These are phyloP conservation scores for Thelonectria discophora DNA, from an alignment of 2,329 filamentous ascomycete genomes.

Conservation along the genomic window DNA sequence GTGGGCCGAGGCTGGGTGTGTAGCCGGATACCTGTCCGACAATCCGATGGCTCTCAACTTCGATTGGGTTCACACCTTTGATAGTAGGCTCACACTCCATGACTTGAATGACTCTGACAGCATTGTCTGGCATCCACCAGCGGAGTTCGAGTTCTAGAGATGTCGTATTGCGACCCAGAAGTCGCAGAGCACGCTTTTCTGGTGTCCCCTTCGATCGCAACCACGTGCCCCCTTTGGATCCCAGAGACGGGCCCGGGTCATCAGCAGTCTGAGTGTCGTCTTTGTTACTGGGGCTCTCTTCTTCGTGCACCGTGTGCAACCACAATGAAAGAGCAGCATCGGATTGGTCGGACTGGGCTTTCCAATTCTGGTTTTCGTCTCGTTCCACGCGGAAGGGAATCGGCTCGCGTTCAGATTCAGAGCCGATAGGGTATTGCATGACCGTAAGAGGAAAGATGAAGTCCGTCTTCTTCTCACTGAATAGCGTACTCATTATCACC, in stretches of 20 bases:
- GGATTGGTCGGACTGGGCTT: background rate
- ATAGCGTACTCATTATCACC: background rate
- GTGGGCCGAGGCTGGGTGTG: too few relatives aligned
- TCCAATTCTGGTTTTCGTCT: background rate
- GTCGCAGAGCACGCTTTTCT: slow-evolving; percentile 17
- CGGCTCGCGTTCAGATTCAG: background rate
- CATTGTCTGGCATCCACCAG: slow-evolving; percentile 32
- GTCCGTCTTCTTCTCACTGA: background rate
- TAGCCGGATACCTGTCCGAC: too few relatives aligned
- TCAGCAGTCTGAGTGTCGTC: too few relatives aligned
- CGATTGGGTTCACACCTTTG: too few relatives aligned
- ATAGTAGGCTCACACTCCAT: background rate
- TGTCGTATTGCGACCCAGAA: slow-evolving; percentile 23
- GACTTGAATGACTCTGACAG: slow-evolving; percentile 24
- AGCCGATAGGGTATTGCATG: too few relatives aligned
- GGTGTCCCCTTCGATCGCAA: slow-evolving; percentile 23
- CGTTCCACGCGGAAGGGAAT: background rate
- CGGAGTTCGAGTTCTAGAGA: slow-evolving; percentile 22
- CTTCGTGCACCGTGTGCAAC: background rate
- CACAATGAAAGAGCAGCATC: background rate
- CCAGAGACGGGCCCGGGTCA: too few relatives aligned
- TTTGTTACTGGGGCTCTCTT: background rate
- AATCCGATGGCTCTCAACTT: too few relatives aligned
- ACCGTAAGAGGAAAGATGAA: background rate
- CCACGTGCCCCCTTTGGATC: slow-evolving; percentile 23